Evolutionary conservation across 371 early-diverging fungal genomes (phyloP).

Genomic region (Saksenaea vasiformis): DNA sequence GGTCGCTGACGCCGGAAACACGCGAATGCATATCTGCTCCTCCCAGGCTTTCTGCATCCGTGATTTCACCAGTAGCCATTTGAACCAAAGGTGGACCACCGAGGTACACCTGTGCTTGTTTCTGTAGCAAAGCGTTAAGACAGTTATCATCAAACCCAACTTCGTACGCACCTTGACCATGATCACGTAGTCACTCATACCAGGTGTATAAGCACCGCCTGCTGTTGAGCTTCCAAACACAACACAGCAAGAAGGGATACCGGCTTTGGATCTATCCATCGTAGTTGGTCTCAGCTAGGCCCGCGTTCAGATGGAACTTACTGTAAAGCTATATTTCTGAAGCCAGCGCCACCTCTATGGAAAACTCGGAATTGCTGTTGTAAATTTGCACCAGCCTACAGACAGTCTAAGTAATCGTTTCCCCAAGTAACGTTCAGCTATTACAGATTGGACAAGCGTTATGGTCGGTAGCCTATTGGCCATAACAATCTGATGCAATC

Average conservation of each 20-base stretch:
- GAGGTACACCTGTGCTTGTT: slow-evolving; percentile 73
- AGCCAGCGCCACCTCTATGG: slow-evolving; percentile 72
- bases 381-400: slow-evolving; percentile 74
- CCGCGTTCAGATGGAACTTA: slow-evolving; percentile 17
- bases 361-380: slow-evolving; percentile 75
- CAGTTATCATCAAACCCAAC: not conserved
- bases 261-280: slow-evolving; percentile 61
- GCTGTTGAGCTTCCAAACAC: slow-evolving; percentile 82
- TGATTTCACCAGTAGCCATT: slow-evolving; percentile 78
- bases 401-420: slow-evolving; percentile 6
- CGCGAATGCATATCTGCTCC: slow-evolving; percentile 81
- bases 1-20: slow-evolving; percentile 67
- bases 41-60: slow-evolving; percentile 72
- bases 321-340: slow-evolving; percentile 66
- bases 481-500: slow-evolving; percentile 60
- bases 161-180: slow-evolving; percentile 62
- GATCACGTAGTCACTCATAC: slow-evolving; percentile 76
- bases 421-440: not conserved
- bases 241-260: slow-evolving; percentile 68
- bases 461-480: slow-evolving; percentile 66
- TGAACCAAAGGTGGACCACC: slow-evolving; percentile 79
- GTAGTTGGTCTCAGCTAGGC: not conserved
- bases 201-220: slow-evolving; percentile 77
- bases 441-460: slow-evolving; percentile 63
- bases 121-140: slow-evolving; percentile 23